phyloP scores from a whole-genome alignment of 1,284 basidiomycete genomes.

The Fomes fomentarius region DNA sequence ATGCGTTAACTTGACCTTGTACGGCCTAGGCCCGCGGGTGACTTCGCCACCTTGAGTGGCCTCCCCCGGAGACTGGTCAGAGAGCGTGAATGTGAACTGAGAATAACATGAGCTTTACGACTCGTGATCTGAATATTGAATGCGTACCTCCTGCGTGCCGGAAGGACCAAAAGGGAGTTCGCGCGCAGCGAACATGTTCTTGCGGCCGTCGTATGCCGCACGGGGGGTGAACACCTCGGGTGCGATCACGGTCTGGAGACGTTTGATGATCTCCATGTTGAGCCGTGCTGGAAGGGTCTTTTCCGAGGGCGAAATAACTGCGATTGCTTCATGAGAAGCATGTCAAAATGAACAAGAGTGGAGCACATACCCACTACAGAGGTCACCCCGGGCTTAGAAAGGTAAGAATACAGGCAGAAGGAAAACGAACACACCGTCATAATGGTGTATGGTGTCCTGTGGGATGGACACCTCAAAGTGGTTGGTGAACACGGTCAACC shows the following conservation, averaged over 20 bases:
- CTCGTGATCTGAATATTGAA: neutral
- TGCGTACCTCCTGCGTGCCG: slow-evolving; percentile 48
- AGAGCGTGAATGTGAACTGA: slow-evolving; percentile 65
- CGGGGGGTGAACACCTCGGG: slow-evolving; percentile 65
- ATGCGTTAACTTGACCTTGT: slow-evolving; percentile 65
- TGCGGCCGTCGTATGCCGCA: slow-evolving; percentile 76
- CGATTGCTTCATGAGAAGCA: slow-evolving; percentile 2
- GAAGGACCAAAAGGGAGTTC: slow-evolving; percentile 57
- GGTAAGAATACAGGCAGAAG: neutral
- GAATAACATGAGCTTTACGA: neutral
- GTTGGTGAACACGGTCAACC: slow-evolving; percentile 61
- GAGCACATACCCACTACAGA: slow-evolving; percentile 63
- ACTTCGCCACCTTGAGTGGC: slow-evolving; percentile 4
- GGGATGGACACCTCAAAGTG: slow-evolving; percentile 65
- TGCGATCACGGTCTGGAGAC: slow-evolving; percentile 56
- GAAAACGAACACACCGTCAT: slow-evolving; percentile 58
- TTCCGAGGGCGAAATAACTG: slow-evolving; percentile 67
- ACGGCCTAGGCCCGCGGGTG: slow-evolving; percentile 50
- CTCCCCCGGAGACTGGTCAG: slow-evolving; percentile 32
- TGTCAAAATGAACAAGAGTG: neutral
- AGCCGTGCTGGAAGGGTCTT: slow-evolving; percentile 64
- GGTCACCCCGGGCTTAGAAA: neutral
- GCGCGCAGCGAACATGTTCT: slow-evolving; percentile 69
- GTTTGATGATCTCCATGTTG: slow-evolving; percentile 68
- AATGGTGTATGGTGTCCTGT: slow-evolving; percentile 66